phyloP scores from a whole-genome alignment of 495 filamentous ascomycete genomes.

The Xylaria scruposa region DNA sequence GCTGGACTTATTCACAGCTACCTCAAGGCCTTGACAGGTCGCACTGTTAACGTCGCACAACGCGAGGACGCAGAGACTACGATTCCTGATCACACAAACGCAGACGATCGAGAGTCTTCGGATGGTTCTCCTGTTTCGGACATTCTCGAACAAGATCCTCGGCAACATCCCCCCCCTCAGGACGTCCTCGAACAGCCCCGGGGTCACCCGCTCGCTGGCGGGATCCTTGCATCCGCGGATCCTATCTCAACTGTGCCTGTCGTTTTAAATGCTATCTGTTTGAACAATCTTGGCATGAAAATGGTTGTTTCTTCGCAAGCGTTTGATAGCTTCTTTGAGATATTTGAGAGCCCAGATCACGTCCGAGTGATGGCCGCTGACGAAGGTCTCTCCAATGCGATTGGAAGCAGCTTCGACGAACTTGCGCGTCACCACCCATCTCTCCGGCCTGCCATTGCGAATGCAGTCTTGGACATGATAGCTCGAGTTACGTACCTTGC shows the following conservation, averaged over 20 bases:
- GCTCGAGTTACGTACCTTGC: constrained; percentile 75
- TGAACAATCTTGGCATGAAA: constrained; percentile 87
- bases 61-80: constrained; percentile 42
- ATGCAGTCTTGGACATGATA: constrained; percentile 82
- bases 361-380: constrained; percentile 81
- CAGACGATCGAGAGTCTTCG: constrained; percentile 46
- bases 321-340: constrained; percentile 85
- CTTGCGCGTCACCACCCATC: constrained; percentile 90
- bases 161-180: constrained; percentile 52
- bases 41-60: constrained; percentile 51
- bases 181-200: constrained; percentile 51
- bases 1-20: constrained; percentile 87
- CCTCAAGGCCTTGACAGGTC: constrained; percentile 77
- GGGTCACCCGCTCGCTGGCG: constrained; percentile 62
- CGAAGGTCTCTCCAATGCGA: constrained; percentile 63
- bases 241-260: constrained; percentile 84
- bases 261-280: constrained; percentile 90
- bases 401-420: constrained; percentile 91
- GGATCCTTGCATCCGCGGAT: constrained; percentile 84
- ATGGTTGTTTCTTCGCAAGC: constrained; percentile 85
- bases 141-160: constrained; percentile 48
- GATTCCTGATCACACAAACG: constrained; percentile 29
- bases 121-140: constrained; percentile 48
- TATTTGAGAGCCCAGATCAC: constrained; percentile 91
- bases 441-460: constrained; percentile 78